Evolutionary conservation across 2,329 filamentous ascomycete genomes (phyloP).

Genomic region (Fusarium dimerum): DNA sequence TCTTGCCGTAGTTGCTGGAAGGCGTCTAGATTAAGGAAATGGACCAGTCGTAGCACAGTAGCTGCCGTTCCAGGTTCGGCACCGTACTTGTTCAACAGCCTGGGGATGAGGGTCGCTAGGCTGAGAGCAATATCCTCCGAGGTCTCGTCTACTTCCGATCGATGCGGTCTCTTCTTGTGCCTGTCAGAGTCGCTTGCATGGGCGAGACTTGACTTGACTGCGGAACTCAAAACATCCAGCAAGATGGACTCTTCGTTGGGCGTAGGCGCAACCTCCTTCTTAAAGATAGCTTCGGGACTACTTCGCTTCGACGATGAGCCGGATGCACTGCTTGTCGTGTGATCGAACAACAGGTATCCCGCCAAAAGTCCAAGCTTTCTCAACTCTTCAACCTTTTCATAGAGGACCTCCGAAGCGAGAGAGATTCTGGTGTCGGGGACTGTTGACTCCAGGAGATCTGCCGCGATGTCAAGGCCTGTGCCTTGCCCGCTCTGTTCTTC

Average conservation of each 20-base stretch:
- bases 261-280: conserved; percentile 70
- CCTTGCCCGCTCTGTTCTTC: conserved; percentile 53
- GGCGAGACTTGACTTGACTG: conserved; percentile 73
- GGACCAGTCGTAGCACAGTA: conserved; percentile 81
- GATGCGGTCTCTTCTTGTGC: conserved; percentile 57
- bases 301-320: conserved; percentile 53
- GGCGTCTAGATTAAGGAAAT: conserved; percentile 81
- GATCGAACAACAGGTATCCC: conserved; percentile 90
- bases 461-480: conserved; percentile 51
- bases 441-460: conserved; percentile 60
- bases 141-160: conserved; percentile 62
- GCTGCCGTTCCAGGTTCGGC: conserved; percentile 85
- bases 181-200: conserved; percentile 67
- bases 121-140: conserved; percentile 79
- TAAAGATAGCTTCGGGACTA: conserved; percentile 61
- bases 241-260: conserved; percentile 81
- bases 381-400: conserved; percentile 78
- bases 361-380: conserved; percentile 86
- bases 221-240: conserved; percentile 81
- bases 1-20: conserved; percentile 90
- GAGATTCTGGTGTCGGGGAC: conserved; percentile 80
- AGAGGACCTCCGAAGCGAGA: conserved; percentile 82
- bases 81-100: conserved; percentile 88
- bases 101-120: conserved; percentile 78
- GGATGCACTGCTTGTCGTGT: conserved; percentile 65